Percentiles rank a stretch among this genome's conserved stretches.
phyloP scores from a whole-genome alignment of 1,284 basidiomycete genomes.

The Porogramme epimiltina region DNA sequence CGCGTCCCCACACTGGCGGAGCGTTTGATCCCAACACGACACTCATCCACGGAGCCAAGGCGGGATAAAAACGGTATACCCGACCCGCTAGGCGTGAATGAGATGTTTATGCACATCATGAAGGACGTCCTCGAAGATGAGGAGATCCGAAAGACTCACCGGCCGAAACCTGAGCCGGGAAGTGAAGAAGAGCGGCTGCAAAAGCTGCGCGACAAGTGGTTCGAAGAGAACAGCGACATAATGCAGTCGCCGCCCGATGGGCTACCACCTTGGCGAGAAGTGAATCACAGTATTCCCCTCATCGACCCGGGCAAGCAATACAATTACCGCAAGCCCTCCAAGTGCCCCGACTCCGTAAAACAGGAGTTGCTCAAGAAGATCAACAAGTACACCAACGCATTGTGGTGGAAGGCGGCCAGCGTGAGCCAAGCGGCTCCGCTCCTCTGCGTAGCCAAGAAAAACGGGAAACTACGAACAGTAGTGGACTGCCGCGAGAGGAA shows the following conservation, averaged over 20 bases:
- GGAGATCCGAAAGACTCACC: slow-evolving; percentile 3
- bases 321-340: not conserved
- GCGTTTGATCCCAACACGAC: not conserved
- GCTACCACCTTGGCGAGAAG: slow-evolving; percentile 1
- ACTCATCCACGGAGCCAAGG: not conserved
- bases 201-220: slow-evolving; percentile 7
- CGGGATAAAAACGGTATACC: not conserved
- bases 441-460: slow-evolving; percentile 25
- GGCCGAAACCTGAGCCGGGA: not conserved
- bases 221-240: slow-evolving; percentile 5
- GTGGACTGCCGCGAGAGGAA: slow-evolving; percentile 28
- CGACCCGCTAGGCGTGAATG: slow-evolving; percentile 5
- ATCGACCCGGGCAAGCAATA: not conserved
- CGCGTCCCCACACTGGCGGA: not conserved
- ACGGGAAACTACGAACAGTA: slow-evolving; percentile 25
- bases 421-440: slow-evolving; percentile 23
- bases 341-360: not conserved
- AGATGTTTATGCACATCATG: not conserved
- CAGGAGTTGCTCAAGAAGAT: slow-evolving; percentile 25
- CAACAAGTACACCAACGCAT: slow-evolving; percentile 19
- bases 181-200: not conserved
- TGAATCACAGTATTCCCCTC: not conserved
- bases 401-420: slow-evolving; percentile 26
- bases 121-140: slow-evolving; percentile 3
- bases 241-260: not conserved